Conservation (phyloP, 495 filamentous ascomycete genomes). For the Penicillium odoratum region DNA sequence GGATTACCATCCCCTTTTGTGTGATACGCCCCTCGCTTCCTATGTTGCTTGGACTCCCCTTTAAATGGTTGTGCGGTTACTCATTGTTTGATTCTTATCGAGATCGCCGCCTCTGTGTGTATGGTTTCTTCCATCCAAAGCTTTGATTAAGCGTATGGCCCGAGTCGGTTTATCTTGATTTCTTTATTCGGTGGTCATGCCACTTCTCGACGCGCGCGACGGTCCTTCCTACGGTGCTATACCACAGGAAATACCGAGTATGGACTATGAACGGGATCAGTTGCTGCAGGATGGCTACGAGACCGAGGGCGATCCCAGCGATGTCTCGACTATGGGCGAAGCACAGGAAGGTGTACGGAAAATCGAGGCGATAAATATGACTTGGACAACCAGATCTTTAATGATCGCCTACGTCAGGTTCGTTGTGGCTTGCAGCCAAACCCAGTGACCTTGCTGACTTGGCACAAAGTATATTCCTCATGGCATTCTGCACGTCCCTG, state of each 20-base stretch:
- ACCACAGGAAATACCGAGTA: conserved; percentile 6
- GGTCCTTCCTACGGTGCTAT: conserved; percentile 45
- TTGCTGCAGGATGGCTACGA: conserved; percentile 36
- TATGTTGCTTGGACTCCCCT: conserved; percentile 25
- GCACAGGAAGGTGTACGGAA: conserved; percentile 56
- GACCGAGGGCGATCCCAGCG: conserved; percentile 27
- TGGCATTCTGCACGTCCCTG: conserved; percentile 57
- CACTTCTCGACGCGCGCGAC: conserved; percentile 35
- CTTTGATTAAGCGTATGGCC: conserved; percentile 2
- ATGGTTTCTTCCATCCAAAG: not conserved
- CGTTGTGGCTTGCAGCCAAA: conserved; percentile 22
- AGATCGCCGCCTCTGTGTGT: conserved; percentile 8
- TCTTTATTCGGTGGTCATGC: conserved; percentile 31
- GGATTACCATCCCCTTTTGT: conserved; percentile 22
- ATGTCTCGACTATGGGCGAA: conserved; percentile 31
- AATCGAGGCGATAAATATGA: conserved; percentile 57
- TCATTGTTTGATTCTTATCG: conserved; percentile 4
- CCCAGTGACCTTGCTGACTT: conserved; percentile 23
- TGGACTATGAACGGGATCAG: conserved; percentile 36
- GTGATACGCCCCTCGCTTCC: conserved; percentile 18
- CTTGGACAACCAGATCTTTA: conserved; percentile 54
- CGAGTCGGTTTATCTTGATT: not conserved
- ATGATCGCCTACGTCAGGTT: conserved; percentile 57
- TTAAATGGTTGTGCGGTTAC: conserved; percentile 13
- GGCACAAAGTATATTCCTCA: conserved; percentile 51